Base-by-base conservation (phyloP, 2,329 filamentous ascomycete genomes). In the Colletotrichum sidae region DNA sequence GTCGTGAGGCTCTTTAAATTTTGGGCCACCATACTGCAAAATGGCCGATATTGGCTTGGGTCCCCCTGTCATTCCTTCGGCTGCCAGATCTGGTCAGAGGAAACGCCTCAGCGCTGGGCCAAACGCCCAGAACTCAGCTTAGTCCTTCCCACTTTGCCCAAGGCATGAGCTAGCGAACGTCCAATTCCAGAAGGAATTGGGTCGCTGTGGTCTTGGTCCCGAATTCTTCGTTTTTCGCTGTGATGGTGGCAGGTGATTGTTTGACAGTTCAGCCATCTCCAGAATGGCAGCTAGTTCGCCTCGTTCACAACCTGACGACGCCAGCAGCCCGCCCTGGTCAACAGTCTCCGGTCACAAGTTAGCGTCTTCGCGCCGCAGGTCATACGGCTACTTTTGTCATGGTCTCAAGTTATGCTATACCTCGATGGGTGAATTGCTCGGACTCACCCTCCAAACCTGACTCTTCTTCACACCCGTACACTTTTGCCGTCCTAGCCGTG, bases 1-100 rank as follows among this genome's bases (percentile, higher is more conserved):
- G 25, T n/a, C 38, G 33, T 65, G 62, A 61, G 62, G 62, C 62
- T 65, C 62, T 65, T 60, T 38, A n/a, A 44, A 60, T 13, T 33
- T 55, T 25, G 55, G 55, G 56, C 61, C 45, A 41, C 45, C 33
- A 35, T 15, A 35, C n/a, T 13, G 25, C 35, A 46, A 11, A 47
- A 39, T 55, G 44, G 25, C 39, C 39, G 52, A 13, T 45, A 42
- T 51, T 34, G 51, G 61, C 51, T 55, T 55, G 51, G 61, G 33
- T 4, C 46, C 52, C 46, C 46, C 42, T 53, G 52, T 38, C 52
- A 42, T 56, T 56, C 47, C 46, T 56, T 12, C 49, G 37, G 44
- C 62, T 52, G 45, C 57, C 25, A 62, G 62, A 62, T 62, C 51
- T 62, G 58, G 58, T 34, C 51, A 9, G 41, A 11, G 35, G 51